phyloP scores from a whole-genome alignment of 495 filamentous ascomycete species.

The Aspergillus kassunensis region DNA sequence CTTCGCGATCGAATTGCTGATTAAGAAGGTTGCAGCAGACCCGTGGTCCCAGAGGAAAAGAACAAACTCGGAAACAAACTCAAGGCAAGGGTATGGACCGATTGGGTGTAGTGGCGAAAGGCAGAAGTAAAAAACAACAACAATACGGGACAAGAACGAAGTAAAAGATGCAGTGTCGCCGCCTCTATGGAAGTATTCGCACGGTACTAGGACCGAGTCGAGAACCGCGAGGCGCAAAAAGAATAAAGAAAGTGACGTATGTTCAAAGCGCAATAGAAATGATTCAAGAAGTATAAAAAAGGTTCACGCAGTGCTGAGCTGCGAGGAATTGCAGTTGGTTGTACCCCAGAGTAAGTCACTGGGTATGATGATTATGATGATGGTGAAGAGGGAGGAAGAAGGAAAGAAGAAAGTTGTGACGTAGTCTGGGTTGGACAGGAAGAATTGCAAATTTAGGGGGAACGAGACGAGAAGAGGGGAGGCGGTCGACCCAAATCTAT shows the following conservation, averaged over 20 bases:
- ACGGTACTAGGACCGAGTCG: too few relatives aligned
- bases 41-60: slow-evolving; percentile 12
- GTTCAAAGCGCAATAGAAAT: background rate
- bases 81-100: slow-evolving; percentile 12
- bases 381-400: slow-evolving; percentile 14
- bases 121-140: slow-evolving; percentile 4
- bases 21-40: slow-evolving; percentile 16
- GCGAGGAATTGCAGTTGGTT: background rate
- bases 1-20: slow-evolving; percentile 6
- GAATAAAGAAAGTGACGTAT: slow-evolving; percentile 14
- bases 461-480: slow-evolving; percentile 16
- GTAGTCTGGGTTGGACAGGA: slow-evolving; percentile 30
- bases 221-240: background rate
- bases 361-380: slow-evolving; percentile 6
- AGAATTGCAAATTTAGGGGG: slow-evolving; percentile 21
- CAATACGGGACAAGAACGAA: slow-evolving; percentile 3
- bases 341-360: slow-evolving; percentile 13
- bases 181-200: slow-evolving; percentile 3
- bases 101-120: slow-evolving; percentile 17
- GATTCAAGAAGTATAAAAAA: slow-evolving; percentile 6
- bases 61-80: slow-evolving; percentile 14
- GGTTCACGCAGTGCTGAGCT: slow-evolving; percentile 9
- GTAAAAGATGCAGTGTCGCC: slow-evolving; percentile 6
- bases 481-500: slow-evolving; percentile 20
- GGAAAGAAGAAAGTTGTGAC: slow-evolving; percentile 31